These are phyloP conservation scores for Danielozyma ontarioensis DNA, from an alignment of 805 yeast genomes.

Conservation along the genomic window DNA sequence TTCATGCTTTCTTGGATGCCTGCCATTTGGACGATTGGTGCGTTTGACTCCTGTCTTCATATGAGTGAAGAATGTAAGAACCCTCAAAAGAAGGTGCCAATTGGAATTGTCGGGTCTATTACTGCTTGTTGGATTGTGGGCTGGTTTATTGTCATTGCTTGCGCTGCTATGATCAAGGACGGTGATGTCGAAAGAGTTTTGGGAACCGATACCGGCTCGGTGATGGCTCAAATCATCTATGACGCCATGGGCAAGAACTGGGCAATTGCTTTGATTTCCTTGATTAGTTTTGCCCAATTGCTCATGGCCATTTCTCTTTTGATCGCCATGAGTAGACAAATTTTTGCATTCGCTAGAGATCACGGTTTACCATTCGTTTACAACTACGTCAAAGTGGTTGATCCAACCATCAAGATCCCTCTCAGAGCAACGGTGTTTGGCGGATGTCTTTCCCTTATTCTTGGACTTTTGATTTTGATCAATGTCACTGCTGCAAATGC, in stretches of 20 bases:
- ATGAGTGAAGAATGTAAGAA: conserved; percentile 26
- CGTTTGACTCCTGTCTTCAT: conserved; percentile 29
- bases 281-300: conserved; percentile 25
- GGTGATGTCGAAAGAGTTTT: conserved; percentile 11
- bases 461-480: conserved; percentile 36
- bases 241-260: conserved; percentile 25
- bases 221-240: conserved; percentile 26
- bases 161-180: conserved; percentile 17
- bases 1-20: conserved; percentile 24
- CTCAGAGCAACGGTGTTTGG: conserved; percentile 50
- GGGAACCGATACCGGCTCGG: conserved; percentile 18
- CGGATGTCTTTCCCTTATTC: conserved; percentile 26
- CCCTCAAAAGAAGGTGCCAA: conserved; percentile 22
- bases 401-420: conserved; percentile 56
- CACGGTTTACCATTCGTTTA: conserved; percentile 23
- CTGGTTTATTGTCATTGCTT: conserved; percentile 17
- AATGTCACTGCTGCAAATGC: conserved; percentile 42
- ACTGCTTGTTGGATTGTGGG: conserved; percentile 23
- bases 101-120: conserved; percentile 26
- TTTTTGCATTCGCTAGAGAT: conserved; percentile 28
- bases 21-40: conserved; percentile 31
- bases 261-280: conserved; percentile 25
- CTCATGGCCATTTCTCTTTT: conserved; percentile 28
- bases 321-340: conserved; percentile 24
- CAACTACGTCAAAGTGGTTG: conserved; percentile 39